Evolutionary conservation across 805 yeast genomes (phyloP), one percentile per base, ranked within the genome.

Genomic region (Pichia ethanolica): DNA sequence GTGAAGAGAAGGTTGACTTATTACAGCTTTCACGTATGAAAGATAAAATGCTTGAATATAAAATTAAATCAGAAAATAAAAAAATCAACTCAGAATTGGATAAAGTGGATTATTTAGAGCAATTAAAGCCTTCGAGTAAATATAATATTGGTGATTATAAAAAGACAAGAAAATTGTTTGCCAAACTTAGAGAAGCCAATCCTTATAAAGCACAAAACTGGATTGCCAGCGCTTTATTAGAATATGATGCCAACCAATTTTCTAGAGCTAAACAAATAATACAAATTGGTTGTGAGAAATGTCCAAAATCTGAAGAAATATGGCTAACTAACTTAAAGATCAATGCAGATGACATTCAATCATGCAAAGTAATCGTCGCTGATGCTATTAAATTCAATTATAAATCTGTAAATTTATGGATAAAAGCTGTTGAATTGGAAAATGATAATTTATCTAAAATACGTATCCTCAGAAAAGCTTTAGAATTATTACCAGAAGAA

Each of bases 151-250:
- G 81, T 5, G 90, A 86, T 54, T 64, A 82, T 4, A 69, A 70
- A 41, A 80, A 77, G 52, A 79, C 82, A 36, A 68, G 93, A 36
- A 59, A 72, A 3, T 69, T 89, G 8, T 71, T 90, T 42, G 69
- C 77, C n/a, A 82, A 89, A 3, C 74, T 86, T 54, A 72, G 95
- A 35, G 78, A 77, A 54, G 69, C 88, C 0, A 84, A 87, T 57
- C 96, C 97, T 0, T 65, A 68, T 39, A 83, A 81, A 50, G 77
- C 95, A 0, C 77, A 78, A 44, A 86, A 85, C 5, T 91, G 96
- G 96, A 85, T 91, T 26, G 88, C 95, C 0, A 78, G 89, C 44
- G 95, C 96, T 0, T 67, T 88, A 43, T 62, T 89, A 9, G 98
- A 91, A 60, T 84, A 79, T 55, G 75, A 74, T 42, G 83, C 82